Evolutionary conservation across 2,329 filamentous ascomycete genomes (phyloP), one percentile per base, ranked within the genome.

Genomic region (Hymenoscyphus repandus): DNA sequence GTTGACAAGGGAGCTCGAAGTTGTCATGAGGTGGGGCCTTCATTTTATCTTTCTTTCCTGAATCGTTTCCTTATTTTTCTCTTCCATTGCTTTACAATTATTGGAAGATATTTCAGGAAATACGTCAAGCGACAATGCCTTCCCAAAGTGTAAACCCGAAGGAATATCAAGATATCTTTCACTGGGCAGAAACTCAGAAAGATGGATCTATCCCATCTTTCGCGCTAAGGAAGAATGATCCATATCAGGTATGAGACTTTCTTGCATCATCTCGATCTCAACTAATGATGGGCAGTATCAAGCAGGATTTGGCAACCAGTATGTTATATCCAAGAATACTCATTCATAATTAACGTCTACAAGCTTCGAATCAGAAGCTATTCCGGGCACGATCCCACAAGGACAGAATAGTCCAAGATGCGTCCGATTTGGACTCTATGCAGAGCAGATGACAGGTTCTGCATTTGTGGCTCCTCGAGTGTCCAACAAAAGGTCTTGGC

Each of bases 151-250:
- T 17, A 20, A 37, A 51, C 33, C 42, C 49, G 5, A 47, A 63
- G 38, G 72, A 77, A 39, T 77, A 76, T 55, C 73, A 76, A 48
- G 72, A 74, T 45, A 74, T 76, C 58, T 76, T 77, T 53, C 74
- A 77, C 60, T 82, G 79, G 78, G 78, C 77, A 0, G 77, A 79
- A 60, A 80, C 78, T n/a, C 78, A 82, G 57, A 73, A 80, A 59
- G 72, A 81, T 61, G 78, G 74, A 0, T 60, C 69, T 0, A 72
- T 80, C 22, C 78, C 77, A 10, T 79, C 77, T 0, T 82, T 81
- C 57, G 70, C 67, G 3, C 72, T 69, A 53, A 73, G 71, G 64
- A 77, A 66, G 65, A 81, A 78, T 55, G 75, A 78, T 60, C 75
- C 75, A 33, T 78, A 79, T 62, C 64, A 75, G 64, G 72, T 74